A percentile compares a stretch with the other conserved stretches of the same genome.
phyloP scores from a whole-genome alignment of 805 yeast species.

The Jamesozyma gamospora region DNA sequence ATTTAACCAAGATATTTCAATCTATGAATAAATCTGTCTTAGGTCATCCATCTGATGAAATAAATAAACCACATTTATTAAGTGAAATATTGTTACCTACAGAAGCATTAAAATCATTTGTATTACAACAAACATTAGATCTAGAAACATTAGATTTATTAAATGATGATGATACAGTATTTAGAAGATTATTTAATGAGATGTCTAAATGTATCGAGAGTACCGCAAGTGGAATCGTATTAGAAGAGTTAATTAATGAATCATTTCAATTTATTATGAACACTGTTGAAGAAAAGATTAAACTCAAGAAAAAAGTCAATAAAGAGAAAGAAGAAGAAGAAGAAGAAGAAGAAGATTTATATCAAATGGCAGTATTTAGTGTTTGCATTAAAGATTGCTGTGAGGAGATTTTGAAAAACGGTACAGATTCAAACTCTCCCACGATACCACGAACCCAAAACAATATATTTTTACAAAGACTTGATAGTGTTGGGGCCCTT shows the following conservation, averaged over 20 bases:
- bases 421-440: too few relatives aligned
- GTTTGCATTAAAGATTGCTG: constrained; percentile 25
- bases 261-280: constrained; percentile 23
- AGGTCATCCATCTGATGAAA: not conserved
- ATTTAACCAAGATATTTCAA: constrained; percentile 31
- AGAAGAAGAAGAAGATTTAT: not conserved
- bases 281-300: constrained; percentile 13
- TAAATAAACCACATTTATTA: not conserved
- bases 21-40: constrained; percentile 21
- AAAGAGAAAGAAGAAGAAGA: constrained; percentile 1
- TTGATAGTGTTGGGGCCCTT: constrained; percentile 36
- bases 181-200: constrained; percentile 35
- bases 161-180: constrained; percentile 20
- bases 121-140: constrained; percentile 45
- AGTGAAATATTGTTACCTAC: constrained; percentile 38
- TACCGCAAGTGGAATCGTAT: constrained; percentile 18
- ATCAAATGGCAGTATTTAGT: constrained; percentile 24
- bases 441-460: constrained; percentile 6
- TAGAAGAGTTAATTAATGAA: constrained; percentile 23
- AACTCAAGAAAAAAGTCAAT: constrained; percentile 9
- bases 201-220: constrained; percentile 34
- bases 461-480: constrained; percentile 16
- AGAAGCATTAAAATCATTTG: constrained; percentile 38
- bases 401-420: constrained; percentile 17
- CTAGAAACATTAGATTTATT: constrained; percentile 29